Percentiles rank a stretch among this genome's conserved stretches.
Evolutionary conservation across 2,329 filamentous ascomycete species (phyloP).

Genomic region (Cladophialophora immunda): DNA sequence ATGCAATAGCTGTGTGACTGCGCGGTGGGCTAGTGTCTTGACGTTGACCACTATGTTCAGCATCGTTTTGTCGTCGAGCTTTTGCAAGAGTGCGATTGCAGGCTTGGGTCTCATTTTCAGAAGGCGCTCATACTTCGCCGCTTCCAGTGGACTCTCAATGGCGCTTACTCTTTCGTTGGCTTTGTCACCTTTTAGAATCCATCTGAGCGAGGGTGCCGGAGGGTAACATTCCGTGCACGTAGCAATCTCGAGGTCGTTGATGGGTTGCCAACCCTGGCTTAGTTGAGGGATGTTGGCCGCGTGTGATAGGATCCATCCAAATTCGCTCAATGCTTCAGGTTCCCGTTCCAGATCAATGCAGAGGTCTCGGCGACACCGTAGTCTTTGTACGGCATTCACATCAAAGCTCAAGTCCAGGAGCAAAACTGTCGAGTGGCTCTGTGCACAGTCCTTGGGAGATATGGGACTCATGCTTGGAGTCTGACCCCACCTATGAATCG

Average conservation of each 20-base stretch:
- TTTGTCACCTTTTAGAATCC: slow-evolving; percentile 35
- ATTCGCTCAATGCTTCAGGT: slow-evolving; percentile 27
- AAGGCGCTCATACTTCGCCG: slow-evolving; percentile 59
- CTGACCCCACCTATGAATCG: slow-evolving; percentile 22
- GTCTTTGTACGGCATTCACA: slow-evolving; percentile 8
- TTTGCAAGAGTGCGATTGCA: slow-evolving; percentile 49
- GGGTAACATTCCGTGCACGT: slow-evolving; percentile 26
- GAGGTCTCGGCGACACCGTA: slow-evolving; percentile 11
- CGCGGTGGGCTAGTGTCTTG: slow-evolving; percentile 54
- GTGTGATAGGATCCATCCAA: slow-evolving; percentile 23
- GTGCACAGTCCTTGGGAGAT: slow-evolving; percentile 7
- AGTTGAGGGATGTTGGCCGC: slow-evolving; percentile 18
- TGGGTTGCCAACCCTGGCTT: slow-evolving; percentile 7
- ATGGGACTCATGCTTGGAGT: background rate
- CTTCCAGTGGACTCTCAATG: slow-evolving; percentile 61
- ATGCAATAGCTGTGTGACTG: slow-evolving; percentile 46
- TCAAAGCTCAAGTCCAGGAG: slow-evolving; percentile 19
- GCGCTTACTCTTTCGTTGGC: slow-evolving; percentile 48
- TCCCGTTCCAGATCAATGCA: slow-evolving; percentile 26
- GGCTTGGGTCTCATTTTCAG: slow-evolving; percentile 58
- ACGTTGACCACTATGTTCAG: slow-evolving; percentile 52
- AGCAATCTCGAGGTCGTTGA: background rate
- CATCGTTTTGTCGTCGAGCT: slow-evolving; percentile 9
- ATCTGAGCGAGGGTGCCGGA: slow-evolving; percentile 30
- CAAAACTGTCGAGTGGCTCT: slow-evolving; percentile 19